phyloP scores from a whole-genome alignment of 2,329 filamentous ascomycete genomes.

The Biscogniauxia marginata region DNA sequence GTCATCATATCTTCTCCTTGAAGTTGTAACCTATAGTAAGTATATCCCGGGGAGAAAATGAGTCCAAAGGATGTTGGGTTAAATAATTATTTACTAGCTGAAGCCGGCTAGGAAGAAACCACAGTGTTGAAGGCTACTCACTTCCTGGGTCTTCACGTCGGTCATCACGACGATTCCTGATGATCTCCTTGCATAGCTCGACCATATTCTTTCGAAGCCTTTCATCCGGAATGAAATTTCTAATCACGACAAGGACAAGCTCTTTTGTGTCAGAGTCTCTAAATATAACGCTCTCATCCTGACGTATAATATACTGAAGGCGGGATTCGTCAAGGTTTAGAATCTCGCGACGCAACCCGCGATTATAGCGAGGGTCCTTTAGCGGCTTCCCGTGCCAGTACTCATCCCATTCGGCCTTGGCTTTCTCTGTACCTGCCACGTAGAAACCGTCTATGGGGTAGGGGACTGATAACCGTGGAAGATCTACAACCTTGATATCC shows the following conservation, averaged over 20 bases:
- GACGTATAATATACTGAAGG: conserved; percentile 15
- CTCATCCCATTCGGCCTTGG: conserved; percentile 9
- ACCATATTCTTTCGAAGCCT: conserved; percentile 12
- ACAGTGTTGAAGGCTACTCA: background rate
- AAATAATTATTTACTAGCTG: background rate
- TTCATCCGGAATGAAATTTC: conserved; percentile 19
- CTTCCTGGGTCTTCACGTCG: conserved; percentile 12
- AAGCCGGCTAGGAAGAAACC: background rate
- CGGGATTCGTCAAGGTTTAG: conserved; percentile 8
- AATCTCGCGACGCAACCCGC: conserved; percentile 9
- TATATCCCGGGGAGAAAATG: too few species aligned
- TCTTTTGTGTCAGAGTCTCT: conserved; percentile 21
- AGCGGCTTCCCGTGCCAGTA: conserved; percentile 9
- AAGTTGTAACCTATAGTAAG: too few species aligned
- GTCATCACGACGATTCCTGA: conserved; percentile 8
- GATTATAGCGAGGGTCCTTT: conserved; percentile 8
- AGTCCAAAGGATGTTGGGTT: too few species aligned
- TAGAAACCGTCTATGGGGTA: conserved; percentile 12
- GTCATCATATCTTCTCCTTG: background rate
- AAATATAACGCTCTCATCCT: conserved; percentile 24
- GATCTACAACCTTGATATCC: conserved; percentile 7
- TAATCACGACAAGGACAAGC: conserved; percentile 20
- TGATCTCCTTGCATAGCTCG: conserved; percentile 13
- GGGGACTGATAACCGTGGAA: conserved; percentile 4
- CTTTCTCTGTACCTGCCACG: conserved; percentile 10